A percentile compares a stretch with the other conserved stretches of the same genome.
These are phyloP conservation scores for Cucurbita moschata DNA, from an alignment of 306 rosid genomes.

Conservation along the genomic window DNA sequence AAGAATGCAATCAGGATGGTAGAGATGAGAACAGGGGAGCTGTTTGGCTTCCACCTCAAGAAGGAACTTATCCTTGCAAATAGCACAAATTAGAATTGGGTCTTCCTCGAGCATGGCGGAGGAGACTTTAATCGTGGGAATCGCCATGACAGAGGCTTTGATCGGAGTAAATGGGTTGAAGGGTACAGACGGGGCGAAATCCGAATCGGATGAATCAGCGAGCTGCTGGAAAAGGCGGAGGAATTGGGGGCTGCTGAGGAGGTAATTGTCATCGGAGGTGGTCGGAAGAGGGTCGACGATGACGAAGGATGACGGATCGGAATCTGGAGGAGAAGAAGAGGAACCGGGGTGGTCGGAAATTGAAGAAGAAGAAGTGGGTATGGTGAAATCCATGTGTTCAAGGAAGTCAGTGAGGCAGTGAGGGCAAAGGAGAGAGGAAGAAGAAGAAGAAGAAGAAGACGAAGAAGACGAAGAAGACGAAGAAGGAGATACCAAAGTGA, in stretches of 20 bases:
- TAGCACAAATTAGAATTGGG: constrained; percentile 42
- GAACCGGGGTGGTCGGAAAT: constrained; percentile 8
- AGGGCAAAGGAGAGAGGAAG: constrained; percentile 37
- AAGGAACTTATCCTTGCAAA: constrained; percentile 45
- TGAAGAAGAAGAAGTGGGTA: constrained; percentile 17
- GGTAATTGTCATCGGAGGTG: constrained; percentile 11
- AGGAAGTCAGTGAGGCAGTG: constrained; percentile 58
- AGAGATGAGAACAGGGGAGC: constrained; percentile 65
- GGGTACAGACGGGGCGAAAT: neutral
- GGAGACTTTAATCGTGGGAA: constrained; percentile 27
- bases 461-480: constrained; percentile 7
- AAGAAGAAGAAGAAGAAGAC: neutral
- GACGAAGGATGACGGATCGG: constrained; percentile 20
- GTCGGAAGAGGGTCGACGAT: constrained; percentile 6
- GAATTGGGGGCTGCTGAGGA: constrained; percentile 21
- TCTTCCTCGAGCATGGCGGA: constrained; percentile 21
- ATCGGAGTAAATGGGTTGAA: constrained; percentile 10
- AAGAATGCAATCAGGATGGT: constrained; percentile 65
- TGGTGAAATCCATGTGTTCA: constrained; percentile 60
- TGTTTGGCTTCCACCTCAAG: constrained; percentile 36
- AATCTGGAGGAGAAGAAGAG: constrained; percentile 2
- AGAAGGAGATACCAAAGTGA: constrained; percentile 29
- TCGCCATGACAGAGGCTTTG: constrained; percentile 14
- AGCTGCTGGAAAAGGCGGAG: constrained; percentile 31
- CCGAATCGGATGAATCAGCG: constrained; percentile 9